Conservation (phyloP, 805 yeast genomes). For the Komagataella mondaviorum region DNA sequence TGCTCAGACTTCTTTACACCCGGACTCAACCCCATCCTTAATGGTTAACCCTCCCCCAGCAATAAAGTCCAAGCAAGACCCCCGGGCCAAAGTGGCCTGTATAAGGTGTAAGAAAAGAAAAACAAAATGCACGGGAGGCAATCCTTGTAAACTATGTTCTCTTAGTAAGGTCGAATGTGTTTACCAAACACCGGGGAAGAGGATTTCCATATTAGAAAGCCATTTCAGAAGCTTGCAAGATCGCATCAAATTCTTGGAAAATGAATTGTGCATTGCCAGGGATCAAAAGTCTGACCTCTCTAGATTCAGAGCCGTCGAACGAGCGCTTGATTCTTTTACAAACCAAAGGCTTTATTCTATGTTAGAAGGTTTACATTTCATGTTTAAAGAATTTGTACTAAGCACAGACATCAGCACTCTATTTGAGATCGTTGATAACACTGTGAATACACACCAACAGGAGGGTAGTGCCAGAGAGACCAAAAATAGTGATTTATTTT, state of each 20-base stretch:
- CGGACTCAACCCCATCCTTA: neutral
- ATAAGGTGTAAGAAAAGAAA: conserved; percentile 51
- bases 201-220: conserved; percentile 50
- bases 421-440: neutral
- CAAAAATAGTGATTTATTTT: neutral
- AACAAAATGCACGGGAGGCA: conserved; percentile 55
- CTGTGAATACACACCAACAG: neutral
- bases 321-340: neutral
- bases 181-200: conserved; percentile 49
- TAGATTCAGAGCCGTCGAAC: neutral
- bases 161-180: conserved; percentile 43
- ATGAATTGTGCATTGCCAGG: neutral
- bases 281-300: neutral
- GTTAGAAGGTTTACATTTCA: neutral
- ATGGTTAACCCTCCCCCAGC: neutral
- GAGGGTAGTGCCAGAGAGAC: neutral
- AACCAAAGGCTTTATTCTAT: neutral
- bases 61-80: neutral
- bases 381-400: neutral
- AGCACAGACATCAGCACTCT: neutral
- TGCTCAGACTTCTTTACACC: neutral
- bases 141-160: conserved; percentile 47
- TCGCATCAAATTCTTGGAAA: conserved; percentile 20
- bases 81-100: conserved; percentile 21
- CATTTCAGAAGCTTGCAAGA: conserved; percentile 48